Base-by-base conservation (phyloP, 495 filamentous ascomycete genomes). In the Barbatosphaeria neglecta region DNA sequence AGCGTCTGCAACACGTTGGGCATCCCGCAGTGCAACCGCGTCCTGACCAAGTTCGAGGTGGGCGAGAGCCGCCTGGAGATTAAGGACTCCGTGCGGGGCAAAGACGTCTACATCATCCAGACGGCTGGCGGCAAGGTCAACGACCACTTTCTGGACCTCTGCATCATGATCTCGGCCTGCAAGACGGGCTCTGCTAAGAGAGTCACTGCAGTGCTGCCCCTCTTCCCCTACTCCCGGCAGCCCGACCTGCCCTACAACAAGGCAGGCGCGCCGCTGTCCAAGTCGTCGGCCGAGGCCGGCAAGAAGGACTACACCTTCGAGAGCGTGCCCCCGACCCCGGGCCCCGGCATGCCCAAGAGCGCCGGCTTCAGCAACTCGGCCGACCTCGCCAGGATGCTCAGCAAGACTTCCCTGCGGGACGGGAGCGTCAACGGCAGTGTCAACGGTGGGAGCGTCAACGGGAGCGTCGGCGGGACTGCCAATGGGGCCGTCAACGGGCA, bases 71-170 rank as follows among this genome's bases (percentile, higher is more conserved):
- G 93, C 25, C 88, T 94, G 48, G 92, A 97, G 66, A 92, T 98
- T 54, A 72, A 86, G 57, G 92, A 97, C 68, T 93, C 86, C 19
- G 90, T 98, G 35, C 86, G 92, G 54, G 93, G 83, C 47, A 98
- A 98, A 63, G 92, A 97, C 74, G 90, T 98, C 58, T 95, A 93
- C 66, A 93, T 96, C 62, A 85, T 97, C 53, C 89, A 97, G 63
- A 86, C 83, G 42, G 87, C 87, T 44, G 79, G 82, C 47, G 86
- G 86, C 41, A 89, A 84, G 51, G 87, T 97, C 66, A 98, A 98
- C 58, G 92, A 98, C 61, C 81, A 95, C 63, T 74, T 98, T 40
- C 81, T 98, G 70, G 92, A 98, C 53, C 79, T 98, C 28, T 83
- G 95, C 59, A 95, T 98, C 67, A 94, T 78, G 75, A 90, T 98